Evolutionary conservation across 2,329 filamentous ascomycete species (phyloP), one percentile per base, ranked within the genome.

Genomic region (Pestalotiopsis sp.): DNA sequence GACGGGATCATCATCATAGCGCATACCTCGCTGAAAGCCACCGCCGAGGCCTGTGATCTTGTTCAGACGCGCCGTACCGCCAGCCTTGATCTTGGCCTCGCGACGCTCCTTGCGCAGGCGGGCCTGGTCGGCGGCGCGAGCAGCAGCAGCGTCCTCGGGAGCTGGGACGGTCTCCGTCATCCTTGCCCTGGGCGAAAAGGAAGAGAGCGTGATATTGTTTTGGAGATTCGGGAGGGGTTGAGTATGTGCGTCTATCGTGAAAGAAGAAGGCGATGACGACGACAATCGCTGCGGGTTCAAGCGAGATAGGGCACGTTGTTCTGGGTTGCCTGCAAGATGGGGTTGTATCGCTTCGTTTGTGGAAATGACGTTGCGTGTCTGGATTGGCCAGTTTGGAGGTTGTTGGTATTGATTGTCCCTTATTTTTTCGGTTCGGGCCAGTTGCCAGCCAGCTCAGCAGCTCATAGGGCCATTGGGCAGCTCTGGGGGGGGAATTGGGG

Each of bases 41-140:
- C 89, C 90, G 68, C 90, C 90, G 31, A 93, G 81, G 1, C 91
- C 90, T 13, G 91, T 93, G 79, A 96, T 96, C 79, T 88, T 92
- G 75, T 92, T 90, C 70, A 96, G 81, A 70, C 93, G 84, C 52
- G 90, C 87, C 20, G 89, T 88, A 68, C 91, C 93, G 69, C 91
- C 90, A 64, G 90, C 89, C 75, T 87, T 88, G 80, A 95, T 90
- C 84, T 95, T 95, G 68, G 92, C 92, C 78, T 94, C 91, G 63
- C 93, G 88, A 52, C 92, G 89, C 79, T 95, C 92, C 79, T 94
- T 93, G 73, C 93, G 91, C 68, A 93, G 84, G 61, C 92, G 90
- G 49, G 91, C 91, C 80, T 93, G 90, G 71, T 91, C 88, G 31
- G 85, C 81, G 3, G 88, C 87, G 70, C 87, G 82, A 69, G 84